Percentiles rank a stretch among this genome's conserved stretches.
Conservation (phyloP, 805 yeast species). For the Cyberlindnera maclurae region DNA sequence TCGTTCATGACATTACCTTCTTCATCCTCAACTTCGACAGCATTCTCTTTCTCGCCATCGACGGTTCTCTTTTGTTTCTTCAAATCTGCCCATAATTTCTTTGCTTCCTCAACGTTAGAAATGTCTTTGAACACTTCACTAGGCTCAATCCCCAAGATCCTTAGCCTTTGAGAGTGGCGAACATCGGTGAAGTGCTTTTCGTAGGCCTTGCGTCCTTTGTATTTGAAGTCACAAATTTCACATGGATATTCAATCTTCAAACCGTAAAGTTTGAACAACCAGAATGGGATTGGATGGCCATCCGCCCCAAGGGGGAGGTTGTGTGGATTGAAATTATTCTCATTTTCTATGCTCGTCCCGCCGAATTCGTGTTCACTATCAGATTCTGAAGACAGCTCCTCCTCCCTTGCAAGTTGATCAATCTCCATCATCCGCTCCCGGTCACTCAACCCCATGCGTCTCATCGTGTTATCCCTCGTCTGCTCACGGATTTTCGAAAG, state of each 20-base stretch:
- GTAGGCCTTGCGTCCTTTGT: constrained; percentile 66
- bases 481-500: constrained; percentile 30
- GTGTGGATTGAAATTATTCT: constrained; percentile 34
- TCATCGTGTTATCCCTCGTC: constrained; percentile 56
- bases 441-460: constrained; percentile 63
- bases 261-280: constrained; percentile 91
- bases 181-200: constrained; percentile 69
- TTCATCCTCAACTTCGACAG: constrained; percentile 81
- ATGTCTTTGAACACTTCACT: constrained; percentile 52
- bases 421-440: constrained; percentile 33
- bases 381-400: constrained; percentile 8
- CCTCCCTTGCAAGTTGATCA: constrained; percentile 22
- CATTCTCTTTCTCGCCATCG: constrained; percentile 37
- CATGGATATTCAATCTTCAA: constrained; percentile 64
- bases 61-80: constrained; percentile 16
- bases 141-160: constrained; percentile 62
- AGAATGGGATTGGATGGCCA: constrained; percentile 86
- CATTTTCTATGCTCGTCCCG: constrained; percentile 1
- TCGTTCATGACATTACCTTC: constrained; percentile 91
- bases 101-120: constrained; percentile 60
- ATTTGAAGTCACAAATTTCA: constrained; percentile 72
- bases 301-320: constrained; percentile 79
- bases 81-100: constrained; percentile 44
- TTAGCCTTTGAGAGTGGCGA: constrained; percentile 67
- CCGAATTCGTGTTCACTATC: constrained; percentile 29